Base-by-base conservation (phyloP, 2,329 filamentous ascomycete species). In the Botryotinia globosa region DNA sequence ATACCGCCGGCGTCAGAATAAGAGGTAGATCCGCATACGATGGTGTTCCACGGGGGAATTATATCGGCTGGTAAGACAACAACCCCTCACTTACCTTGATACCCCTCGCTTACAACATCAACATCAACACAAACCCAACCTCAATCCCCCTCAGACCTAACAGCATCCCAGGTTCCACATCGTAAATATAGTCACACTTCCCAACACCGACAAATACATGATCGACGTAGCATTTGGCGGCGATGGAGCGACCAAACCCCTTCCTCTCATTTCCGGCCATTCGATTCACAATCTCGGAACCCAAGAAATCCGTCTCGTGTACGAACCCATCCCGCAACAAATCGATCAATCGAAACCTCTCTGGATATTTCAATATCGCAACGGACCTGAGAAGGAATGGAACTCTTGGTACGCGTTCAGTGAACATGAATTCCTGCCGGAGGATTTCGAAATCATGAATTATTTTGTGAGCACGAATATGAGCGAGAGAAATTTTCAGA, bases 171-270 rank as follows among this genome's bases (percentile, higher is more conserved):
- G 83, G 81, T 83, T 85, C 22, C 89, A 92, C 79, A 87, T 91
- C 78, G 83, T 91, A 63, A 87, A 89, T 76, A 87, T 91, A 69
- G 85, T 91, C 59, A 86, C 84, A 4, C 74, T 79, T 1, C 82
- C 92, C 48, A 81, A 83, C 9, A 82, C 82, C 56, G 25, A 61
- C 29, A 82, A 83, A 72, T 90, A 86, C 80, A 81, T 86, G 77
- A 80, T 88, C 16, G 91, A 92, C 78, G 87, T 90, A 18, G 88
- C 86, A 7, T 92, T 92, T 77, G 90, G 90, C 64, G 87, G 87
- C 32, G 87, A 90, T 77, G 87, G 87, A 12, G 84, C 89, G 4
- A 90, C 87, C 2, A 81, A 81, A 25, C 89, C 90, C 10, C 80
- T 92, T 54, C 85, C 85, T 1, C 81, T 92, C 2, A 78, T 83